Base-by-base conservation (phyloP, 305 asterid species). In the Fraxinus baroniana region DNA sequence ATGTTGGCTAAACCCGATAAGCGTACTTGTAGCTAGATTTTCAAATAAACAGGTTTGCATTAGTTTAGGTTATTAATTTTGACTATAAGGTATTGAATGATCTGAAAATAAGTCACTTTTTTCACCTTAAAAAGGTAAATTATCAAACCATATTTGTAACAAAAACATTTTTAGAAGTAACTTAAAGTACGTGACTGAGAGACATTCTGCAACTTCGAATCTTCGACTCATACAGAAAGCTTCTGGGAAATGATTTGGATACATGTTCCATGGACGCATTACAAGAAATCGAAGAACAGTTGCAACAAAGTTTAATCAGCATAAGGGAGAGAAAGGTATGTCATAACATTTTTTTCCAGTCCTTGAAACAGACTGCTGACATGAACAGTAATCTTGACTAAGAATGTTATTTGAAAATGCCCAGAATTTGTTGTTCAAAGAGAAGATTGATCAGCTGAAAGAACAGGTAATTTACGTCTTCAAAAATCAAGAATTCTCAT, bases 321-420 rank as follows among this genome's bases (percentile, higher is more conserved):
- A 88, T 92, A 80, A 85, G 90, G 77, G 91, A 86, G 55, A 90
- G 88, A 68, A 92, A 92, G 97, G 97, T 87, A 76, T 26, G 30
- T 8, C 71, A 57, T 57, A 5, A 73, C 41, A 17, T 4, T n/a
- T 18, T 74, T 74, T n/a, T 18, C 26, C 20, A 3, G 46, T 57
- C 33, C 36, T 57, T n/a, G 3, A n/a, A 35, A 12, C 73, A 46
- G 12, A 5, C 4, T 28, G n/a, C 44, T 46, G 64, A 46, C 32
- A 41, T 18, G 28, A 39, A 41, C 6, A 12, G 70, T 20, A n/a
- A 18, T 44, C 22, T 71, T 30, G 46, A 33, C 24, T 80, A 8
- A 41, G 24, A 18, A 17, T 46, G 15, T 24, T 64, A 22, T 82
- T 76, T 41, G 4, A 8, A 62, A 62, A 62, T 76, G 28, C 44